phyloP scores from a whole-genome alignment of 2,329 filamentous ascomycete genomes.

The Colletotrichum sp. region DNA sequence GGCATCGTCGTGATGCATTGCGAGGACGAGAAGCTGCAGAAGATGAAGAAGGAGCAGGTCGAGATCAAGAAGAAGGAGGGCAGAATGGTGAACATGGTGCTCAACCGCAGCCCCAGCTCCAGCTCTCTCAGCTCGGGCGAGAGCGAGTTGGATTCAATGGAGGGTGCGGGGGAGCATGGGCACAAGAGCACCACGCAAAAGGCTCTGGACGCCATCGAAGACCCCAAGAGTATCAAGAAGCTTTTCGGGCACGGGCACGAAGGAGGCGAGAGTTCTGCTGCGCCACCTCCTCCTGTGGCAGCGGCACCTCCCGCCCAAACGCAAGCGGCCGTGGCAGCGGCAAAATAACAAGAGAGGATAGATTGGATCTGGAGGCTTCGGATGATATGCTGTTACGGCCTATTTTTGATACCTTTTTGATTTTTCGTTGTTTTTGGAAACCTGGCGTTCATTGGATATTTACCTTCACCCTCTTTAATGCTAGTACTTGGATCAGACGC shows the following conservation, averaged over 20 bases:
- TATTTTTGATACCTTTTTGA: slow-evolving; percentile 5
- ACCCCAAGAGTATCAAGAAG: slow-evolving; percentile 51
- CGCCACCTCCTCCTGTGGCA: background rate
- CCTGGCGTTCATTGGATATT: background rate
- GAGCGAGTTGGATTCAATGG: slow-evolving; percentile 54
- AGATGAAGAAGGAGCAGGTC: slow-evolving; percentile 78
- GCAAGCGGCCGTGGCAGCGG: background rate
- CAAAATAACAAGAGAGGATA: background rate
- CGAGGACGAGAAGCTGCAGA: slow-evolving; percentile 74
- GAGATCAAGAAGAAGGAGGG: slow-evolving; percentile 73
- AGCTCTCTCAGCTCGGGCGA: slow-evolving; percentile 49
- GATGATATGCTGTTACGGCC: background rate
- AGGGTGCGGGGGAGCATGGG: slow-evolving; percentile 41
- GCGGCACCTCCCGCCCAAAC: background rate
- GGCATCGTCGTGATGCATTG: slow-evolving; percentile 78
- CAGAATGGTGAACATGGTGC: slow-evolving; percentile 55
- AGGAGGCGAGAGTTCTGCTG: slow-evolving; percentile 1
- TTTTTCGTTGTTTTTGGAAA: background rate
- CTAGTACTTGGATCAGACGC: background rate
- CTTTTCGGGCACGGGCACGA: slow-evolving; percentile 4
- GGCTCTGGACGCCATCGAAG: slow-evolving; percentile 55
- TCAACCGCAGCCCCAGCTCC: slow-evolving; percentile 57
- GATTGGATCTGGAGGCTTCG: background rate
- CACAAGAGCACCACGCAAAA: slow-evolving; percentile 58
- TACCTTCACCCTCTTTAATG: background rate